Evolutionary conservation across 805 yeast genomes (phyloP), one percentile per base, ranked within the genome.

Genomic region (Ogataea paradorogensis): DNA sequence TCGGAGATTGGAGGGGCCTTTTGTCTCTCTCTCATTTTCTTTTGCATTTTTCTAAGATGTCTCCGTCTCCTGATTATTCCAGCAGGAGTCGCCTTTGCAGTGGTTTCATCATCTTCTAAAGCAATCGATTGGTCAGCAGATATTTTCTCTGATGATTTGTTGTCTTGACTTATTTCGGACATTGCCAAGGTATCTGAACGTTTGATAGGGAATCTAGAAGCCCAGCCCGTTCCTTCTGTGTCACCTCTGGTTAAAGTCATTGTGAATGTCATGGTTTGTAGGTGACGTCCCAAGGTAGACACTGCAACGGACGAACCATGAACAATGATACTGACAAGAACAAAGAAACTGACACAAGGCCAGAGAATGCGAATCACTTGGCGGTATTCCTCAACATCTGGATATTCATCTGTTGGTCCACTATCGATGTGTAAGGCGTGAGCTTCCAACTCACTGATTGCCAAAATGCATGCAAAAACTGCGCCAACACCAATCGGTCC

Each of bases 211-310:
- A 91, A 72, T 61, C 96, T 80, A 38, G 80, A 74, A 69, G 90
- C 78, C 98, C 99, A 93, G 7, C 96, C 97, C 85, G 21, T 84
- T 69, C 49, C 73, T 67, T 28, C 71, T 64, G 59, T 68, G 62
- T 80, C 82, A 16, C 76, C 78, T 20, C 78, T 76, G 15, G 96
- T 88, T 58, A 87, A 83, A 0, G 97, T 78, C 83, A 90, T 85
- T 1, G 96, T 85, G 53, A 91, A 78, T 1, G 96, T 87, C 82
- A 93, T 85, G 37, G 95, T 83, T 66, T 90, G 89, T 60, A 91
- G 73, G 42, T 91, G 84, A 55, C 82, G 84, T 34, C 99, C 98
- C 15, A 83, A 66, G 5, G 87, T 72, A 31, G 73, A 52, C 3
- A 75, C 78, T 1, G 80, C 78, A 10, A 74, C 80, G 0, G 82